Base-by-base conservation (phyloP, 768 basidiomycete genomes). In the Phylloporus arenicola region DNA sequence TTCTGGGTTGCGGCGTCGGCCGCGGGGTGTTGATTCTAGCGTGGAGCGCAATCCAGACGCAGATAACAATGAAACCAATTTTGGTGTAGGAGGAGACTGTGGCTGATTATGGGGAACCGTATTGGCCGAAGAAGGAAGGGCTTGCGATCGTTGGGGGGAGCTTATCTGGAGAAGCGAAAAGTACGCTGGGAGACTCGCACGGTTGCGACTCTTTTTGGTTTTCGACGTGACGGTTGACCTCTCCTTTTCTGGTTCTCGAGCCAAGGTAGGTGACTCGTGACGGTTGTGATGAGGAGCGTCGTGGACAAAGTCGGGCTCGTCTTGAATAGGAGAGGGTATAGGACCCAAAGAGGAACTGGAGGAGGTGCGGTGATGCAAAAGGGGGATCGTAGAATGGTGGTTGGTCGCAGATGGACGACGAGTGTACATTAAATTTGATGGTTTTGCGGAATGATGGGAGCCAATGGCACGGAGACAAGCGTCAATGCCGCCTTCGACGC, bases 351-450 rank as follows among this genome's bases (percentile, higher is more conserved):
- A 64, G 11, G 72, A 66, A 46, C 62, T 63, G 13, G 78, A 75
- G 24, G 75, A 76, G 31, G 73, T 72, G 62, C 78, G 80, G 50
- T 73, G 69, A 60, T 82, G 79, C 41, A 80, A 70, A 48, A 74
- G 71, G 48, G 83, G 79, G 20, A 83, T 76, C 42, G 76, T 80
- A 5, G 82, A 81, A 34, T 73, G 77, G 58, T 81, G 80, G 70
- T 88, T 87, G 43, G 82, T 87, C 9, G 81, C 74, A 30, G 86
- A 86, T 1, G 86, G 84, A 13, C 81, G 75, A 49, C 86, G 82
- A 47, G 84, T 75, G 59, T 86, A 88, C 6, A 78, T 79, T 4
- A 88, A 70, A 41, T 73, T 77, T 12, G 79, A 75, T 14, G 72
- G 62, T 37, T 72, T 63, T 35, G 69, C 52, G 24, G 55, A 55